Conservation (phyloP, 1,284 basidiomycete genomes). For the Sporisorium reilianum region DNA sequence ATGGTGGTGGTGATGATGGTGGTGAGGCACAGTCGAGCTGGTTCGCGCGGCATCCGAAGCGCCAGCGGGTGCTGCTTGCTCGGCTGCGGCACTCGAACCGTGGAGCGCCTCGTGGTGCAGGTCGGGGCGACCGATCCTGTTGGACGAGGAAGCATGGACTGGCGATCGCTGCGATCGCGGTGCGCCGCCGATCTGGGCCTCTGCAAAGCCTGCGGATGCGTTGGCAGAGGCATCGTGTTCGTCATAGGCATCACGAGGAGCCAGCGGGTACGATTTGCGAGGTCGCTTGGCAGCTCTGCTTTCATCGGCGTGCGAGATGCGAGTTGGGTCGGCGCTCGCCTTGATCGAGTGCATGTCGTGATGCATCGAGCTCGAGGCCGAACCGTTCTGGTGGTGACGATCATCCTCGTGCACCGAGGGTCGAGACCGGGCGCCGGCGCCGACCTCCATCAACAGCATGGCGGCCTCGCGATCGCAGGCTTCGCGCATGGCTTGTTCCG, state of each 20-base stretch:
- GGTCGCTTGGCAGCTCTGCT: slow-evolving; percentile 35
- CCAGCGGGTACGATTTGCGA: slow-evolving; percentile 34
- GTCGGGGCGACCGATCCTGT: slow-evolving; percentile 10
- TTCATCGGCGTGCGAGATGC: slow-evolving; percentile 21
- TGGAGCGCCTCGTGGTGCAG: slow-evolving; percentile 19
- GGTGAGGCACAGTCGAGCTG: slow-evolving; percentile 31
- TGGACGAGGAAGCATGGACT: slow-evolving; percentile 14
- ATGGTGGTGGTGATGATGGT: slow-evolving; percentile 56
- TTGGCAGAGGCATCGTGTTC: slow-evolving; percentile 18
- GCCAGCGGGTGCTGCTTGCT: slow-evolving; percentile 27
- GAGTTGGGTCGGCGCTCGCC: slow-evolving; percentile 9
- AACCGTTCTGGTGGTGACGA: slow-evolving; percentile 13
- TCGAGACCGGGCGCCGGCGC: slow-evolving; percentile 37
- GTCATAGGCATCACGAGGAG: slow-evolving; percentile 29
- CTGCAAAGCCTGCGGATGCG: slow-evolving; percentile 7
- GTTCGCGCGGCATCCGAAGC: slow-evolving; percentile 14
- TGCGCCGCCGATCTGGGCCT: not conserved
- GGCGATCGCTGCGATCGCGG: slow-evolving; percentile 27
- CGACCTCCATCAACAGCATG: slow-evolving; percentile 66
- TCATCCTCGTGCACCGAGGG: slow-evolving; percentile 35
- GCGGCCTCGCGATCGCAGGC: slow-evolving; percentile 65
- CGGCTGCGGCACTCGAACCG: slow-evolving; percentile 12
- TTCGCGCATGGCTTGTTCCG: slow-evolving; percentile 51
- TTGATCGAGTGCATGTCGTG: slow-evolving; percentile 31
- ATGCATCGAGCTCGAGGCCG: slow-evolving; percentile 30